Conservation (phyloP, 2,329 filamentous ascomycete species). For the Aspergillus puulaauensis region DNA sequence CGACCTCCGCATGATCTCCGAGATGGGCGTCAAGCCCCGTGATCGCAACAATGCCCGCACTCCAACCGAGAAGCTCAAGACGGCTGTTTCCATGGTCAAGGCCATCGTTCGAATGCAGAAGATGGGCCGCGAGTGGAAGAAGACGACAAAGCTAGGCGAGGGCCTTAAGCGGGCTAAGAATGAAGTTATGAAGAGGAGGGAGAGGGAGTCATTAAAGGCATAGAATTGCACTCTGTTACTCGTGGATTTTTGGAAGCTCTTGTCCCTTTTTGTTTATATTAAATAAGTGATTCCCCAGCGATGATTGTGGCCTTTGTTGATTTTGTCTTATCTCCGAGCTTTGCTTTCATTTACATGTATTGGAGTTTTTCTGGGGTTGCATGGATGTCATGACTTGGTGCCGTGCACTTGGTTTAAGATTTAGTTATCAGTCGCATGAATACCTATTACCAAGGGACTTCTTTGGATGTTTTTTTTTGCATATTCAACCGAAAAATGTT, state of each 20-base stretch:
- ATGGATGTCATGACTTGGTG: neutral
- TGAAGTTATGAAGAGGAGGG: conserved; percentile 40
- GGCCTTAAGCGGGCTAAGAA: conserved; percentile 44
- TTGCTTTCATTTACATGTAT: neutral
- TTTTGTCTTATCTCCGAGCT: neutral
- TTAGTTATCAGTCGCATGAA: neutral
- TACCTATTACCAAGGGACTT: neutral
- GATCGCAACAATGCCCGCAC: conserved; percentile 30
- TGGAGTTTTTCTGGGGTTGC: conserved; percentile 4
- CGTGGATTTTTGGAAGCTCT: neutral
- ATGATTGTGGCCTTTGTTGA: neutral
- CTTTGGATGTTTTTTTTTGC: conserved; percentile 10
- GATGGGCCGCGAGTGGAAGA: conserved; percentile 46
- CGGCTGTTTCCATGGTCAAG: conserved; percentile 43
- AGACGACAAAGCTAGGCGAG: conserved; percentile 44
- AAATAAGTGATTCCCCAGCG: conserved; percentile 4
- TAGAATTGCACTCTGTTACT: conserved; percentile 5
- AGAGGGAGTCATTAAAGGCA: conserved; percentile 21
- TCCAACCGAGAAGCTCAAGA: conserved; percentile 43
- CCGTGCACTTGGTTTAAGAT: neutral
- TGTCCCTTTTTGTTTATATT: conserved; percentile 3
- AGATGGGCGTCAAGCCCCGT: conserved; percentile 68
- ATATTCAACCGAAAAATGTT: conserved; percentile 11
- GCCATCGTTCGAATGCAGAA: conserved; percentile 47
- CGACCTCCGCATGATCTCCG: conserved; percentile 79